Conservation (phyloP, 768 basidiomycete genomes). For the Boletus patriciae region DNA sequence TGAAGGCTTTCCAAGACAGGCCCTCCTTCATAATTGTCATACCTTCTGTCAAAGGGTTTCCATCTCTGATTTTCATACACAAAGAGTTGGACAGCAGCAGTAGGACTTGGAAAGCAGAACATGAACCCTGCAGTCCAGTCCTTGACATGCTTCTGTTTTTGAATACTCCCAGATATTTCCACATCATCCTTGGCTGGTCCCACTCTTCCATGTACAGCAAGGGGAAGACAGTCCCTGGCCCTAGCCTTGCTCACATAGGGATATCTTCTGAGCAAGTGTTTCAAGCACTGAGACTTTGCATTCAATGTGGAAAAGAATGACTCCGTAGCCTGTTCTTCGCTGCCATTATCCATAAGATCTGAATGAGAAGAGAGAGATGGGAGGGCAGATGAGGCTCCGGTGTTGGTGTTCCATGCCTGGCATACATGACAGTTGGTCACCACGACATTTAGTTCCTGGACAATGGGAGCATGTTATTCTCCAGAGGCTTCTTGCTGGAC, state of each 20-base stretch:
- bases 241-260: not conserved
- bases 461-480: slow-evolving; percentile 1
- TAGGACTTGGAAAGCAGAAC: not conserved
- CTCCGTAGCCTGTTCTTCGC: no score
- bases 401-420: no score
- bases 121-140: not conserved
- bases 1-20: slow-evolving; percentile 5
- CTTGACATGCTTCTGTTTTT: not conserved
- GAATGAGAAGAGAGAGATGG: no score
- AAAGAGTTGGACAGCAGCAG: not conserved
- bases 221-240: not conserved
- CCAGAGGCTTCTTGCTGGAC: not conserved
- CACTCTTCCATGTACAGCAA: not conserved
- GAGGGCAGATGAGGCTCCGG: no score
- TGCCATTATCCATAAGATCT: no score
- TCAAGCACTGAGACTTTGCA: not conserved
- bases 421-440: no score
- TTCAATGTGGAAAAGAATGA: not conserved
- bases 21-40: not conserved
- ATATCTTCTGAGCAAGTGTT: not conserved
- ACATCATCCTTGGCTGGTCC: no score
- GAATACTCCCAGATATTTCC: no score
- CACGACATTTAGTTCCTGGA: not conserved
- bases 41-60: not conserved
- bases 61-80: not conserved